Conservation (phyloP, 768 basidiomycete genomes). For the Calocera viscosa region DNA sequence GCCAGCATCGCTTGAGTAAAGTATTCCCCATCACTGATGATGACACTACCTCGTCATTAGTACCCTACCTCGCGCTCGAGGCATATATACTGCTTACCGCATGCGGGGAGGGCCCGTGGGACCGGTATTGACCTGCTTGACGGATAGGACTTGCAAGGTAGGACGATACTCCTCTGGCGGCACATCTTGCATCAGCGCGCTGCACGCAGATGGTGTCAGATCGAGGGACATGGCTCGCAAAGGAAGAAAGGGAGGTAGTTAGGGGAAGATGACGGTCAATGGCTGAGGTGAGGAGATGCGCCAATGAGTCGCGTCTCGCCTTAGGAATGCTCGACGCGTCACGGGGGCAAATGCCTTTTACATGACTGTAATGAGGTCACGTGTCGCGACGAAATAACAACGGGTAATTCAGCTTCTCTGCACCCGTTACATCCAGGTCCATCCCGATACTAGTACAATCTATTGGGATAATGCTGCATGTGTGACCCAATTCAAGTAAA, state of each 20-base stretch:
- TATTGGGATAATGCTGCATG: no score
- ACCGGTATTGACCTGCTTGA: slow-evolving; percentile 54
- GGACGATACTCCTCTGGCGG: slow-evolving; percentile 25
- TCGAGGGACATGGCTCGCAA: not conserved
- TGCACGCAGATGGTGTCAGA: not conserved
- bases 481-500: no score
- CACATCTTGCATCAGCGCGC: not conserved
- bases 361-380: slow-evolving; percentile 5
- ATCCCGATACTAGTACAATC: no score
- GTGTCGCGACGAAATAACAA: not conserved
- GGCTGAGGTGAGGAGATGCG: not conserved
- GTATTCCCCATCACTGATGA: slow-evolving; percentile 77
- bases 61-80: not conserved
- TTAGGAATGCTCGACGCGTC: not conserved
- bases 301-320: not conserved
- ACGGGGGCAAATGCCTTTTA: not conserved
- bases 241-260: not conserved
- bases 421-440: not conserved
- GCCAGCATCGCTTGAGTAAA: slow-evolving; percentile 92
- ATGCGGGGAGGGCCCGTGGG: slow-evolving; percentile 20
- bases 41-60: slow-evolving; percentile 44
- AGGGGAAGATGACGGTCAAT: not conserved
- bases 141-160: slow-evolving; percentile 66
- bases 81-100: slow-evolving; percentile 3
- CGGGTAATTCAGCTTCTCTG: not conserved